A percentile compares a stretch with the other conserved stretches of the same genome.
Conservation (phyloP, 768 basidiomycete species). For the Boletales sp. region DNA sequence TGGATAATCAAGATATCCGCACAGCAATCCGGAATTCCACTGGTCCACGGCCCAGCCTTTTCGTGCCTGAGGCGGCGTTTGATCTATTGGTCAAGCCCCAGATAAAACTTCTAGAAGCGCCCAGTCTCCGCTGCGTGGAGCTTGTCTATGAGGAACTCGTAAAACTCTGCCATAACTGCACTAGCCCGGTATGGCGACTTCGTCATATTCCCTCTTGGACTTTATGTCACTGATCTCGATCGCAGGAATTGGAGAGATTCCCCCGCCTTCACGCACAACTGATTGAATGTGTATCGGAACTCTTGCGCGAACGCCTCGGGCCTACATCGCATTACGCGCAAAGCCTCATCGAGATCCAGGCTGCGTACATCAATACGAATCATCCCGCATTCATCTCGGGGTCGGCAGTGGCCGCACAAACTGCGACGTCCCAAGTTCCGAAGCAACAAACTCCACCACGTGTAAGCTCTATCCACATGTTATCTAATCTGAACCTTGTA, state of each 20-base stretch:
- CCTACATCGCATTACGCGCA: conserved; percentile 97
- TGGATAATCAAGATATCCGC: conserved; percentile 92
- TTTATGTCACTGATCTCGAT: conserved; percentile 10
- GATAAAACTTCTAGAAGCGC: conserved; percentile 92
- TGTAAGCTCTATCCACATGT: conserved; percentile 38
- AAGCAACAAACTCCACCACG: conserved; percentile 45
- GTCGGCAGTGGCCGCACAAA: conserved; percentile 59
- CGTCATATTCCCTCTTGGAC: not conserved
- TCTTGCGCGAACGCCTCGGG: conserved; percentile 90
- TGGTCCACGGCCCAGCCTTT: conserved; percentile 91
- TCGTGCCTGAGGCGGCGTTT: conserved; percentile 96
- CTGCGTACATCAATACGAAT: conserved; percentile 99
- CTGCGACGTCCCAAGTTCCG: conserved; percentile 38
- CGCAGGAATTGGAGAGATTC: conserved; percentile 92
- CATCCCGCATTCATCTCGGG: conserved; percentile 92
- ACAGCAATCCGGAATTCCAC: conserved; percentile 99
- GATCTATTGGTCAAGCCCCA: conserved; percentile 97
- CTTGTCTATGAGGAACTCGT: conserved; percentile 98
- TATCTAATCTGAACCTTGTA: conserved; percentile 3
- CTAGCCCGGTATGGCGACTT: conserved; percentile 62
- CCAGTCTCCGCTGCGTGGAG: conserved; percentile 93
- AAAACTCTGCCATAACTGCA: conserved; percentile 99
- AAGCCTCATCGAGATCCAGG: conserved; percentile 94
- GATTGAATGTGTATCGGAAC: conserved; percentile 95
- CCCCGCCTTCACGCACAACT: conserved; percentile 89